These are phyloP conservation scores for Quercus phellos DNA, from an alignment of 331 rosid species.

Conservation along the genomic window DNA sequence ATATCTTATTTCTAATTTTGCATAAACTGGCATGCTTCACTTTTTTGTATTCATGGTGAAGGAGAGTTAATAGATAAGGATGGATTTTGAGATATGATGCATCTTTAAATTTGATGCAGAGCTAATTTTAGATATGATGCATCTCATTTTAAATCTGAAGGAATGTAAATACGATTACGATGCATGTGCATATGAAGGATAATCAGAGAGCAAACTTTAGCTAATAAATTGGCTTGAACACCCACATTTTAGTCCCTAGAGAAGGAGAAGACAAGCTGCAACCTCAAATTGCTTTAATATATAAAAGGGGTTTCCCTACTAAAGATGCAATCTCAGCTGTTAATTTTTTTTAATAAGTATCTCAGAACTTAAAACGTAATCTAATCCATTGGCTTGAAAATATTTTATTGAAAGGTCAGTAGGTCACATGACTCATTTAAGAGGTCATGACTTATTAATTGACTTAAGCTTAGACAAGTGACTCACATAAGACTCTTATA, in stretches of 20 bases:
- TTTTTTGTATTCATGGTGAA: neutral
- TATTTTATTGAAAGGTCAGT: neutral
- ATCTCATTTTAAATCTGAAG: neutral
- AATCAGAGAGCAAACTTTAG: neutral
- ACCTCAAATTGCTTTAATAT: neutral
- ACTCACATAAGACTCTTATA: neutral
- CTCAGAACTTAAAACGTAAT: neutral
- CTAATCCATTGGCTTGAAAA: neutral
- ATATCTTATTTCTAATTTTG: slow-evolving; percentile 6
- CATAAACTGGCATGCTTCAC: slow-evolving; percentile 13
- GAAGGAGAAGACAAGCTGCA: neutral
- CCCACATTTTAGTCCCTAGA: neutral
- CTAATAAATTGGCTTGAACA: neutral
- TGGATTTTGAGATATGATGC: neutral
- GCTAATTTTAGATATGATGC: neutral
- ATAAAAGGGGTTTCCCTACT: neutral
- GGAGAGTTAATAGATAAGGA: neutral
- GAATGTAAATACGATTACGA: neutral
- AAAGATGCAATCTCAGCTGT: neutral
- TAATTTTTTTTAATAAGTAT: neutral
- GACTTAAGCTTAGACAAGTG: neutral
- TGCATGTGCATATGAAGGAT: neutral
- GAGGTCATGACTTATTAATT: neutral
- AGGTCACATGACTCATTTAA: neutral
- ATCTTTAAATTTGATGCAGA: neutral